phyloP scores from a whole-genome alignment of 305 asterid species.

The Vinca major region DNA sequence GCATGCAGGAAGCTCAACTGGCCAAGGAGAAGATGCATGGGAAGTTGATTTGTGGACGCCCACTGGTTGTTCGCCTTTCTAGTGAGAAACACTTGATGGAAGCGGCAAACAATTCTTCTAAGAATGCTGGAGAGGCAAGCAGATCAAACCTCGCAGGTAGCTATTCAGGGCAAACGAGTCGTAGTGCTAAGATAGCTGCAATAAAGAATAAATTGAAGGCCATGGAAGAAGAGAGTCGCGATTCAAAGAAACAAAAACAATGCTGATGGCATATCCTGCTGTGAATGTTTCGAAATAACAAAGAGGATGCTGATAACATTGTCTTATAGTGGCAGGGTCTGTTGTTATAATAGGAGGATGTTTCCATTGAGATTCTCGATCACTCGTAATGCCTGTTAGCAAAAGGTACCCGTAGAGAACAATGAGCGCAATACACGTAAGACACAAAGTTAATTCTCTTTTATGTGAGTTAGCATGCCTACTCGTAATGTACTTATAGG shows the following conservation, averaged over 20 bases:
- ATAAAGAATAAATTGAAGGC: slow-evolving; percentile 72
- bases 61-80: slow-evolving; percentile 67
- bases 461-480: too few species aligned
- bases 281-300: too few species aligned
- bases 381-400: too few species aligned
- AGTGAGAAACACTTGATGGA: slow-evolving; percentile 50
- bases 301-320: too few species aligned
- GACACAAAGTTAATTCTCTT: too few species aligned
- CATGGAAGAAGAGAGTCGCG: slow-evolving; percentile 50
- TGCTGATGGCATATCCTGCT: slow-evolving; percentile 1
- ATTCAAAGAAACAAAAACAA: slow-evolving; percentile 45
- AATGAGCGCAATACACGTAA: too few species aligned
- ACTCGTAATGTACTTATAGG: too few species aligned
- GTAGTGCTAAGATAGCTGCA: slow-evolving; percentile 69
- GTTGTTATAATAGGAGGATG: too few species aligned
- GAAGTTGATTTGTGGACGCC: slow-evolving; percentile 53
- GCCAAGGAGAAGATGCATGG: slow-evolving; percentile 97
- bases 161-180: slow-evolving; percentile 38
- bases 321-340: too few species aligned
- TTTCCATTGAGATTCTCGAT: too few species aligned
- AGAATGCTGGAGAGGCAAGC: slow-evolving; percentile 29
- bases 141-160: slow-evolving; percentile 27
- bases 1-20: slow-evolving; percentile 83
- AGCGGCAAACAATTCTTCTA: slow-evolving; percentile 28
- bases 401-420: too few species aligned